Conservation (phyloP, 139 green algal genomes). For the Astrephomene gubernaculifera region DNA sequence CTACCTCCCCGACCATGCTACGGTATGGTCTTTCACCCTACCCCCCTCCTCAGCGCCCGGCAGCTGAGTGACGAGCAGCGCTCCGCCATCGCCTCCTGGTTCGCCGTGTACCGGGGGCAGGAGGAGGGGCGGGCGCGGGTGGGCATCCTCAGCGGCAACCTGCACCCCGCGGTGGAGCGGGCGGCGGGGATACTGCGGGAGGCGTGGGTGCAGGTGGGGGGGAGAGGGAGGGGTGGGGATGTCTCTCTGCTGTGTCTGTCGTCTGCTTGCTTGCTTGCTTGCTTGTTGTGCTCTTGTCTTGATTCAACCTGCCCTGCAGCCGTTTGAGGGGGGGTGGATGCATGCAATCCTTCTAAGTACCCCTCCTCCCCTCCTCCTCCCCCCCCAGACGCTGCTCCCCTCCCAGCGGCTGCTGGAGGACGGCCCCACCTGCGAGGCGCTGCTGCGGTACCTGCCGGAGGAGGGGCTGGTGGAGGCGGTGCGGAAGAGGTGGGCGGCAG, state of each 20-base stretch:
- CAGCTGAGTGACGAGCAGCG: conserved; percentile 91
- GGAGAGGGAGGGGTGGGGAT: background rate
- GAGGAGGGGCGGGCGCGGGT: conserved; percentile 54
- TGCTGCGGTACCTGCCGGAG: conserved; percentile 57
- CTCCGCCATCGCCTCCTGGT: conserved; percentile 86
- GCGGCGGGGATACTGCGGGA: conserved; percentile 63
- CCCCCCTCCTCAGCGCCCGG: conserved; percentile 65
- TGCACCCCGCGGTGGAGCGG: conserved; percentile 75
- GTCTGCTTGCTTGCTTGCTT: too few relatives aligned
- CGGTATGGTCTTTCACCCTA: background rate
- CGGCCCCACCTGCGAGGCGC: conserved; percentile 65
- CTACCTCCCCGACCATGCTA: background rate
- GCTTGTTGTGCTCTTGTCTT: too few relatives aligned
- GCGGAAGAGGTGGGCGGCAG: conserved; percentile 14
- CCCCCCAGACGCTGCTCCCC: conserved; percentile 1
- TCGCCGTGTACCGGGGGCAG: conserved; percentile 87
- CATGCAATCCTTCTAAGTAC: too few relatives aligned
- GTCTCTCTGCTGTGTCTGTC: too few relatives aligned
- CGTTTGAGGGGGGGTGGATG: too few relatives aligned
- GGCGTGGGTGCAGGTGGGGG: conserved; percentile 61
- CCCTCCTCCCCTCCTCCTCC: background rate
- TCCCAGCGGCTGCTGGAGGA: conserved; percentile 84
- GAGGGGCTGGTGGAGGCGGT: conserved; percentile 41
- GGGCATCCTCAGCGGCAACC: conserved; percentile 20
- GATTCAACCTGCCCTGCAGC: too few relatives aligned